phyloP scores from a whole-genome alignment of 331 rosid genomes.

The Stylosanthes scabra region DNA sequence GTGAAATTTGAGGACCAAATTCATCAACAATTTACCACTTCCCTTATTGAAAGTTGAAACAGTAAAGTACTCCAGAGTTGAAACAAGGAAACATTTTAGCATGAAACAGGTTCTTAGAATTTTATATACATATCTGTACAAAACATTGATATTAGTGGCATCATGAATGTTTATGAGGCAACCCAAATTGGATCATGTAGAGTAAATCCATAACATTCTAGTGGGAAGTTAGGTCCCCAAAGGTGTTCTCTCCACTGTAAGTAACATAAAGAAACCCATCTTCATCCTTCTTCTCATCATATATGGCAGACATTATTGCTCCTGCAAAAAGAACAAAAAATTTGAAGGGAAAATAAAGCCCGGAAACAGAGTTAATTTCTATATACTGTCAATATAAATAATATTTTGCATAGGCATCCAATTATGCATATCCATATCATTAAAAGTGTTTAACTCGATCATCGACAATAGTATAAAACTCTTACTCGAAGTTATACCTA shows the following conservation, averaged over 20 bases:
- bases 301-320: slow-evolving; percentile 89
- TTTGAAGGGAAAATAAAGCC: no score
- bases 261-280: slow-evolving; percentile 92
- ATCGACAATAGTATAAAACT: no score
- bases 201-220: slow-evolving; percentile 34
- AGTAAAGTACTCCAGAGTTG: slow-evolving; percentile 3
- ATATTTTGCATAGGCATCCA: no score
- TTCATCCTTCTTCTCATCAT: slow-evolving; percentile 91
- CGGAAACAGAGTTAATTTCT: no score
- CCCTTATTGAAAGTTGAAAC: slow-evolving; percentile 5
- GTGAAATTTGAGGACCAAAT: no score
- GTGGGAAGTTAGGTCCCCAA: slow-evolving; percentile 50
- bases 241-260: slow-evolving; percentile 94
- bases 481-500: no score
- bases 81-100: slow-evolving; percentile 28
- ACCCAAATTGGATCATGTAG: slow-evolving; percentile 32
- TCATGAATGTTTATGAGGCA: slow-evolving; percentile 44
- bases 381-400: no score
- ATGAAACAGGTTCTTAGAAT: slow-evolving; percentile 42
- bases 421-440: no score
- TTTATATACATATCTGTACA: slow-evolving; percentile 55
- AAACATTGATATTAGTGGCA: slow-evolving; percentile 40
- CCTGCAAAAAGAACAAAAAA: no score
- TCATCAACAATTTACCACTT: neutral
- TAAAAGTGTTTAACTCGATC: no score